Evolutionary conservation across 371 early-diverging fungal species (phyloP).

Genomic region (Blakeslea trispora): DNA sequence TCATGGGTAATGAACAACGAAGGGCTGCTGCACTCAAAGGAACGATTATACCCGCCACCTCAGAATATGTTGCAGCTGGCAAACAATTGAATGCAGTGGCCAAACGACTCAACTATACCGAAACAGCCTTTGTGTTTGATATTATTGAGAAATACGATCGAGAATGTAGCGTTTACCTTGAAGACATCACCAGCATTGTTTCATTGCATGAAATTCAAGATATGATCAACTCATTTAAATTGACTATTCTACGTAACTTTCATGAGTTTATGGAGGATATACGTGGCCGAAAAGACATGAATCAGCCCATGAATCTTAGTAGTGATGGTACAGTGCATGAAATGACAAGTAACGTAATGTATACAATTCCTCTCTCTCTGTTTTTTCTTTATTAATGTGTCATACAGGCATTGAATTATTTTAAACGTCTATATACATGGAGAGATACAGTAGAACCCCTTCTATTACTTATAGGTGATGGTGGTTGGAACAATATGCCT

Average conservation of each 20-base stretch:
- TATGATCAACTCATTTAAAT: slow-evolving; percentile 57
- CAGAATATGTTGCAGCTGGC: slow-evolving; percentile 65
- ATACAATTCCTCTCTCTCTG: background rate
- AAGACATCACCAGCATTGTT: slow-evolving; percentile 25
- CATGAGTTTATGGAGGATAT: slow-evolving; percentile 78
- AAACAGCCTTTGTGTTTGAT: slow-evolving; percentile 79
- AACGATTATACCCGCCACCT: slow-evolving; percentile 60
- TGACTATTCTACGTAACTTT: slow-evolving; percentile 63
- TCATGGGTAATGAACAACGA: slow-evolving; percentile 63
- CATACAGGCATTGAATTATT: slow-evolving; percentile 60
- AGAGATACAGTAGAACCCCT: slow-evolving; percentile 65
- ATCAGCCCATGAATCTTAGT: slow-evolving; percentile 55
- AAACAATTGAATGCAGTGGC: slow-evolving; percentile 66
- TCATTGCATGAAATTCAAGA: slow-evolving; percentile 49
- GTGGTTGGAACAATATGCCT: slow-evolving; percentile 57
- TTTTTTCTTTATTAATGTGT: background rate
- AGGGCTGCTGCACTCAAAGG: slow-evolving; percentile 56
- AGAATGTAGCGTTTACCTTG: slow-evolving; percentile 26
- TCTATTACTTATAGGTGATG: slow-evolving; percentile 57
- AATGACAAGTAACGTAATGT: slow-evolving; percentile 74
- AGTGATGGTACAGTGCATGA: slow-evolving; percentile 88
- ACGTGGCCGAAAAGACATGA: slow-evolving; percentile 39
- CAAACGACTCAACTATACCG: slow-evolving; percentile 64
- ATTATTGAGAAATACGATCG: slow-evolving; percentile 63
- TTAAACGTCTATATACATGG: slow-evolving; percentile 61